phyloP scores from a whole-genome alignment of 768 basidiomycete species.

The Suillus subalutaceus region DNA sequence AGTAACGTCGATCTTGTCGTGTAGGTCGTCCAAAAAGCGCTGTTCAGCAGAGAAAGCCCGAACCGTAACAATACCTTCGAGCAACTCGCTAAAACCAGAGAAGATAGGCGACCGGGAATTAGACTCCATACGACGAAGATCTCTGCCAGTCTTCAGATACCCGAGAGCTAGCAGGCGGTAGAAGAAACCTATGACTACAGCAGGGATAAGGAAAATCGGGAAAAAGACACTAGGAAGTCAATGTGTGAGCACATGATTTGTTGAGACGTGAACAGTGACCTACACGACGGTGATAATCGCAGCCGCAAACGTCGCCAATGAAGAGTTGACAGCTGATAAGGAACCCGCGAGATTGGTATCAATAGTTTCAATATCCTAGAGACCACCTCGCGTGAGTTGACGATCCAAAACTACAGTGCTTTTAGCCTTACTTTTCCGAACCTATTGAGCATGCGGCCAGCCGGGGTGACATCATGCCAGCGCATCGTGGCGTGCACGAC shows the following conservation, averaged over 20 bases:
- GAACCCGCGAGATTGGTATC: slow-evolving; percentile 72
- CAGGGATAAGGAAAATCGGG: slow-evolving; percentile 83
- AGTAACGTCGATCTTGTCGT: slow-evolving; percentile 74
- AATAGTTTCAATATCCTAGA: slow-evolving; percentile 82
- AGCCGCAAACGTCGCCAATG: slow-evolving; percentile 75
- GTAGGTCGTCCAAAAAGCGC: slow-evolving; percentile 75
- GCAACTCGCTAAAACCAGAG: slow-evolving; percentile 77
- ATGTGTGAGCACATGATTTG: slow-evolving; percentile 18
- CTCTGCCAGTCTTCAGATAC: slow-evolving; percentile 79
- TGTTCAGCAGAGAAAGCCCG: slow-evolving; percentile 86
- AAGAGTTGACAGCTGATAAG: slow-evolving; percentile 76
- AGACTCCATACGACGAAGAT: slow-evolving; percentile 88
- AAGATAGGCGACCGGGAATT: slow-evolving; percentile 85
- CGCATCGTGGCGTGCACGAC: slow-evolving; percentile 85
- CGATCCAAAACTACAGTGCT: background rate
- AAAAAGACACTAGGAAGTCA: slow-evolving; percentile 57
- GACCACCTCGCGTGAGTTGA: background rate
- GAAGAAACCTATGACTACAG: slow-evolving; percentile 67
- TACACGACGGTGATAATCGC: slow-evolving; percentile 74
- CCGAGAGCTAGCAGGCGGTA: slow-evolving; percentile 74
- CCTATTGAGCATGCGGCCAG: slow-evolving; percentile 82
- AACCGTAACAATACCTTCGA: slow-evolving; percentile 92
- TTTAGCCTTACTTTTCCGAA: slow-evolving; percentile 64
- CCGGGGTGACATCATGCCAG: slow-evolving; percentile 83
- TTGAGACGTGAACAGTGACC: slow-evolving; percentile 22